Conservation (phyloP, 208 protist species). For the Crithidia acanthocephali region DNA sequence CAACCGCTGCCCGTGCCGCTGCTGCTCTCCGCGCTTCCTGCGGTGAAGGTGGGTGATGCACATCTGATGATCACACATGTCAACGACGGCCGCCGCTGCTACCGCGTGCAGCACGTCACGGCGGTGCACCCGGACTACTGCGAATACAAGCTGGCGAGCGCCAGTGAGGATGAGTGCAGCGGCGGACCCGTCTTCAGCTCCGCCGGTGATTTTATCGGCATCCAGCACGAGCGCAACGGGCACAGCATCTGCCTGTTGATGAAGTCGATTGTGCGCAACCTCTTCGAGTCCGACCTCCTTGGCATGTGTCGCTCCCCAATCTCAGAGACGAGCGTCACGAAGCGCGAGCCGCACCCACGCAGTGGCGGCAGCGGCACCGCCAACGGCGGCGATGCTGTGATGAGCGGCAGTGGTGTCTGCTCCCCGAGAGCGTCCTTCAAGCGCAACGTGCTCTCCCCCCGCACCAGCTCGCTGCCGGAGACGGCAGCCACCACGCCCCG, state of each 20-base stretch:
- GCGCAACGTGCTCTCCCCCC: not conserved
- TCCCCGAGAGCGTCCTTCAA: conserved; percentile 4
- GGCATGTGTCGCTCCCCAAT: conserved; percentile 79
- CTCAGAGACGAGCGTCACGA: conserved; percentile 33
- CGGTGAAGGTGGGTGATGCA: conserved; percentile 57
- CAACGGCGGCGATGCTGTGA: not conserved
- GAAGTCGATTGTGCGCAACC: conserved; percentile 68
- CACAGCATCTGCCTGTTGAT: conserved; percentile 70
- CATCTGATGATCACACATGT: conserved; percentile 87
- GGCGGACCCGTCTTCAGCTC: conserved; percentile 83
- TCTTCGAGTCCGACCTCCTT: conserved; percentile 73
- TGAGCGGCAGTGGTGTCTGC: not conserved
- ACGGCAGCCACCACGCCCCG: not conserved
- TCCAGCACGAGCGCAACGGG: conserved; percentile 72
- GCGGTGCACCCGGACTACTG: conserved; percentile 72
- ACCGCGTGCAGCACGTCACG: conserved; percentile 64
- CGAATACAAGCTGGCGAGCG: conserved; percentile 58
- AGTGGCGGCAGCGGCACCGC: conserved; percentile 4
- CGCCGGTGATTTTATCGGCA: conserved; percentile 82
- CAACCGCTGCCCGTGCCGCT: conserved; percentile 80
- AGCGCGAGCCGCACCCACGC: conserved; percentile 14
- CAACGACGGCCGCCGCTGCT: conserved; percentile 47
- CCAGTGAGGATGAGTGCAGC: conserved; percentile 53
- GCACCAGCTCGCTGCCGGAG: not conserved
- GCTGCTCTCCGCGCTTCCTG: conserved; percentile 64